Conservation (phyloP, 441 rosid genomes). For the Metrosideros polymorpha region DNA sequence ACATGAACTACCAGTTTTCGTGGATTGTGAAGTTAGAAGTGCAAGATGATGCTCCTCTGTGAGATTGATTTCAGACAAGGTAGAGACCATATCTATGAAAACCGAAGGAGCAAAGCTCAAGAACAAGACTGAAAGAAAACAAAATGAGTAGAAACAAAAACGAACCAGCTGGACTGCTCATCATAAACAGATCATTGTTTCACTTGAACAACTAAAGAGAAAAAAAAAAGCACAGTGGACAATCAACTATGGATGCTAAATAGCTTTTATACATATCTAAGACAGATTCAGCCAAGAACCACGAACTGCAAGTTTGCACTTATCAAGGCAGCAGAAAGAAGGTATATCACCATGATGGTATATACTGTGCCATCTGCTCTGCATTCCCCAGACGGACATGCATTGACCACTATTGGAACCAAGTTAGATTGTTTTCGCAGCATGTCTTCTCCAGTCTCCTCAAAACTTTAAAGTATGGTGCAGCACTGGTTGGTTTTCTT, state of each 20-base stretch:
- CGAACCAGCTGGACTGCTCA: background rate
- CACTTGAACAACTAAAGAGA: background rate
- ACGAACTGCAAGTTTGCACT: background rate
- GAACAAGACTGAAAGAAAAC: background rate
- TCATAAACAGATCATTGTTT: background rate
- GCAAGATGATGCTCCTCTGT: background rate
- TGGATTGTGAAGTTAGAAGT: background rate
- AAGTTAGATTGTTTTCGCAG: background rate
- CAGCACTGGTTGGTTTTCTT: constrained; percentile 97
- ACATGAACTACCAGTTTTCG: background rate
- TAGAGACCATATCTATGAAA: background rate
- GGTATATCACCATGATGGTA: background rate
- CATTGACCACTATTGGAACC: background rate
- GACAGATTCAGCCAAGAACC: background rate
- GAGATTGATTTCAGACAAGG: background rate
- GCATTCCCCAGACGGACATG: background rate
- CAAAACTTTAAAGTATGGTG: constrained; percentile 52
- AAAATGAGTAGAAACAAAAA: background rate
- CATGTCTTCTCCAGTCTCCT: background rate
- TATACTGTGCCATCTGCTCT: background rate
- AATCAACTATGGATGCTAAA: background rate
- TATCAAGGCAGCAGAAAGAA: background rate
- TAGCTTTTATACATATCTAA: background rate
- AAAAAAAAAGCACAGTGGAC: background rate
- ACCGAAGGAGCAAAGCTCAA: background rate